Conservation (phyloP, 257 asterid genomes). For the Solanum ossicruentum region DNA sequence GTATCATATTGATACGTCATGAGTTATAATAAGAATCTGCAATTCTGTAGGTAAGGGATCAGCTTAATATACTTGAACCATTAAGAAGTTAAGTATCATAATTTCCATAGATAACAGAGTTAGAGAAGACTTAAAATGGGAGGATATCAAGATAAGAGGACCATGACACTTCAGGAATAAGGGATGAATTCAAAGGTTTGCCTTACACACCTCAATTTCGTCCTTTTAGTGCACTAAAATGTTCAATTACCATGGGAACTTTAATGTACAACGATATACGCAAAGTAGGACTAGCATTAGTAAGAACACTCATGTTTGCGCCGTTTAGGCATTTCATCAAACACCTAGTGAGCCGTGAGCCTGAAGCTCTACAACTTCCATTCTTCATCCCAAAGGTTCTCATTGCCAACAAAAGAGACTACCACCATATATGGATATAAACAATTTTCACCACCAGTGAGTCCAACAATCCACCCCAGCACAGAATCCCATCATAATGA, state of each 20-base stretch:
- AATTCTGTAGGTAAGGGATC: background rate
- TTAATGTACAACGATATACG: background rate
- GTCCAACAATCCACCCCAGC: background rate
- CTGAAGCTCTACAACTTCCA: background rate
- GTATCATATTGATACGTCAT: background rate
- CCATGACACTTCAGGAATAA: background rate
- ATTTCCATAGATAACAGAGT: background rate
- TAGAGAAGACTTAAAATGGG: background rate
- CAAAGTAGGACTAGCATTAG: background rate
- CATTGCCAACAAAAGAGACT: background rate
- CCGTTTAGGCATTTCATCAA: background rate
- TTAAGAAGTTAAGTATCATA: background rate
- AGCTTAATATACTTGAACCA: background rate
- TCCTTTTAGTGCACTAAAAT: background rate
- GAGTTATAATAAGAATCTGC: background rate
- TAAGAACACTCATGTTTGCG: background rate
- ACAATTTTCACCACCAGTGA: background rate
- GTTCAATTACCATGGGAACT: background rate
- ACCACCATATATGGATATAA: background rate
- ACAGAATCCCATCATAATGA: no score
- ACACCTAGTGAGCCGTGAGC: background rate
- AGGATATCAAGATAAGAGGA: background rate
- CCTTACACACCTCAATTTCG: background rate
- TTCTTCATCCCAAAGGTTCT: background rate
- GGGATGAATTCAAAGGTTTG: background rate